Conservation (phyloP, 768 basidiomycete genomes). For the Trametes cingulata region DNA sequence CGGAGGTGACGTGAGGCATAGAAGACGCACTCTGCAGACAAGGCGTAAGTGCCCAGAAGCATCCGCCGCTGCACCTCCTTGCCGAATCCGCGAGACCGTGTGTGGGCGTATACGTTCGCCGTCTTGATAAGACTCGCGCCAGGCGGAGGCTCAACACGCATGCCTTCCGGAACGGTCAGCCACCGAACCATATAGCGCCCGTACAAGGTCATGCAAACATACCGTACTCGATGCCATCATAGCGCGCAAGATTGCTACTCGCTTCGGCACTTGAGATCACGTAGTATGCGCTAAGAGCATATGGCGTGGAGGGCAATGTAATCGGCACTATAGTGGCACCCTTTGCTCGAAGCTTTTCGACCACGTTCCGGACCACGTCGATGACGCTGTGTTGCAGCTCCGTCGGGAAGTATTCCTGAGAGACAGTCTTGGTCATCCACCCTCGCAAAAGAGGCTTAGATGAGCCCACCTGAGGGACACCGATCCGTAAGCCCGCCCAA, state of each 20-base stretch:
- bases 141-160: constrained; percentile 46
- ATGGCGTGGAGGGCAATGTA: constrained; percentile 65
- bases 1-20: not conserved
- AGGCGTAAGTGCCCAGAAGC: constrained; percentile 85
- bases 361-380: constrained; percentile 44
- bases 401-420: constrained; percentile 76
- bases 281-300: constrained; percentile 92
- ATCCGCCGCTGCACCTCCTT: constrained; percentile 84
- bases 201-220: not conserved
- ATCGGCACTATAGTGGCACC: constrained; percentile 76
- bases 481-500: constrained; percentile 63
- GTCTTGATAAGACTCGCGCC: constrained; percentile 49
- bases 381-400: constrained; percentile 55
- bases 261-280: constrained; percentile 95
- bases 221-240: constrained; percentile 89
- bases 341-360: constrained; percentile 42
- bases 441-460: not conserved
- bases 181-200: not conserved
- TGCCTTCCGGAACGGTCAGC: constrained; percentile 39
- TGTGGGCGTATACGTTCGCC: constrained; percentile 60
- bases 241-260: constrained; percentile 87
- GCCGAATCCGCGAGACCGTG: constrained; percentile 76
- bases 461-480: constrained; percentile 69
- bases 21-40: constrained; percentile 75
- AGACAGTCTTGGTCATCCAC: too few species aligned